Percentiles rank a stretch among this genome's conserved stretches.
Evolutionary conservation across 768 basidiomycete species (phyloP).

Genomic region (Nidularia pulvinata): DNA sequence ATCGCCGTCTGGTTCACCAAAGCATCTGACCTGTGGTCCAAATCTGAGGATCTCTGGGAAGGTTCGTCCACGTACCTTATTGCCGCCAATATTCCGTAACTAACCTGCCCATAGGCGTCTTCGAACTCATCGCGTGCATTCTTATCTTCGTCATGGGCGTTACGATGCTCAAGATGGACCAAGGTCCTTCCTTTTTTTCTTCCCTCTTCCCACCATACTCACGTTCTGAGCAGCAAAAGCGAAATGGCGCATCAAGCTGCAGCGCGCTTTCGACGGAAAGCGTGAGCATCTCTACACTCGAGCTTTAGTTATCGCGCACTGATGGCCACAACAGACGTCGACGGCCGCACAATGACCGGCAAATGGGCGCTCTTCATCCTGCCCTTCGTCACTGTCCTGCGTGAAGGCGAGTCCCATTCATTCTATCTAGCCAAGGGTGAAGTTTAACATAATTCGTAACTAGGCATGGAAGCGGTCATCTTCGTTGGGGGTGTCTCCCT

Average conservation of each 20-base stretch:
- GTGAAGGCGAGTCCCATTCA: slow-evolving; percentile 61
- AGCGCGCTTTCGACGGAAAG: slow-evolving; percentile 68
- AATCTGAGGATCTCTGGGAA: slow-evolving; percentile 92
- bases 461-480: slow-evolving; percentile 86
- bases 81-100: not conserved
- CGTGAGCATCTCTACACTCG: slow-evolving; percentile 25
- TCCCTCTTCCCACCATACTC: not conserved
- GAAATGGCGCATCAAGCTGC: slow-evolving; percentile 94
- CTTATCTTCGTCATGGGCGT: slow-evolving; percentile 95
- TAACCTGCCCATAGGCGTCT: slow-evolving; percentile 47
- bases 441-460: no score
- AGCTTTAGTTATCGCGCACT: not conserved
- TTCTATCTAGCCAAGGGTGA: no score
- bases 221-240: slow-evolving; percentile 55
- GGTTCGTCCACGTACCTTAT: slow-evolving; percentile 36
- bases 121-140: slow-evolving; percentile 67
- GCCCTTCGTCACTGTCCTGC: slow-evolving; percentile 88
- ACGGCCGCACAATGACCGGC: slow-evolving; percentile 49
- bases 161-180: slow-evolving; percentile 94
- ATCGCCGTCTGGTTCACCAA: slow-evolving; percentile 96
- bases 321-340: slow-evolving; percentile 31
- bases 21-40: slow-evolving; percentile 80
- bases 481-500: slow-evolving; percentile 96
- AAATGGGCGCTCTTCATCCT: slow-evolving; percentile 91
- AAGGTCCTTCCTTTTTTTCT: slow-evolving; percentile 26